A percentile compares a stretch with the other conserved stretches of the same genome.
phyloP scores from a whole-genome alignment of 2,329 filamentous ascomycete genomes.

The Pyrenochaeta sp. region DNA sequence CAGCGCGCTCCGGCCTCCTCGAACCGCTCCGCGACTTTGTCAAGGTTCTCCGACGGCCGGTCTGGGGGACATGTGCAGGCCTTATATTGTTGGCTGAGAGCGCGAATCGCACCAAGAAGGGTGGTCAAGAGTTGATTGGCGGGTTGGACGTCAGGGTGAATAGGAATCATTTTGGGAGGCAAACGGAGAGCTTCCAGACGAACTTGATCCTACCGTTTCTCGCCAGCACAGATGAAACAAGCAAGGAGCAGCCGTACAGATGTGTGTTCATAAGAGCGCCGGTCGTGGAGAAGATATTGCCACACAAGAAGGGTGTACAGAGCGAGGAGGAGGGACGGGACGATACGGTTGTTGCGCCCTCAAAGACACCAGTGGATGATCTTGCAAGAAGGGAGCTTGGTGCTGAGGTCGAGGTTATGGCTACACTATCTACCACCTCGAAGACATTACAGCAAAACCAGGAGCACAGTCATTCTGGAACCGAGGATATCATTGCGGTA shows the following conservation, averaged over 20 bases:
- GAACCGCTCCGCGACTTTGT: conserved; percentile 90
- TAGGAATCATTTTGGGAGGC: conserved; percentile 93
- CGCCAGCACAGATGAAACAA: conserved; percentile 31
- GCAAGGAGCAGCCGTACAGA: conserved; percentile 66
- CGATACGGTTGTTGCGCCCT: conserved; percentile 66
- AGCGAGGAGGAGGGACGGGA: conserved; percentile 56
- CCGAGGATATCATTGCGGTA: conserved; percentile 82
- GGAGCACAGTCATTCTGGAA: conserved; percentile 56
- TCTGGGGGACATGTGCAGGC: conserved; percentile 96
- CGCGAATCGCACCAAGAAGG: conserved; percentile 87
- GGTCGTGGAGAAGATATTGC: conserved; percentile 84
- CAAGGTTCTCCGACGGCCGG: conserved; percentile 82
- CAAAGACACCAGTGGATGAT: conserved; percentile 57
- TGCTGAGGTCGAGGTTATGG: conserved; percentile 66
- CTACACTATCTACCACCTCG: conserved; percentile 63
- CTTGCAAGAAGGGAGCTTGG: conserved; percentile 56
- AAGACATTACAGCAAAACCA: conserved; percentile 56
- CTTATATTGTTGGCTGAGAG: conserved; percentile 89
- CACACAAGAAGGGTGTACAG: conserved; percentile 60
- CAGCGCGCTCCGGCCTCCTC: conserved; percentile 79
- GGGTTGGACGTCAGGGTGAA: conserved; percentile 91
- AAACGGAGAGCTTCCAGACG: conserved; percentile 89
- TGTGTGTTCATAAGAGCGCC: conserved; percentile 95
- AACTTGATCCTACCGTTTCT: conserved; percentile 78
- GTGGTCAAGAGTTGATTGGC: conserved; percentile 91